Evolutionary conservation across 306 rosid genomes (phyloP).

Genomic region (Boehmeria nivea): DNA sequence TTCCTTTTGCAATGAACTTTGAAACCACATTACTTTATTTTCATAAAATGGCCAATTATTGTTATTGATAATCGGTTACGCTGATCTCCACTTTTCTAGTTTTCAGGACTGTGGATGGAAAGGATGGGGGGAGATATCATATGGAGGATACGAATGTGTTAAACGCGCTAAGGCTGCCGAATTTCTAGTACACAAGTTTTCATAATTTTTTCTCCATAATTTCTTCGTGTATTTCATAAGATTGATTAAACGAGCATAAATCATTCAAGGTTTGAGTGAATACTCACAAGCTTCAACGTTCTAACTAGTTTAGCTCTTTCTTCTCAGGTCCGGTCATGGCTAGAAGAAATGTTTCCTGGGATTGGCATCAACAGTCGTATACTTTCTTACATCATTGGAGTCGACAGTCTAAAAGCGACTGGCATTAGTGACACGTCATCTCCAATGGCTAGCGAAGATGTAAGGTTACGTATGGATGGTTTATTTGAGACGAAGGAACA

Average conservation of each 20-base stretch:
- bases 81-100: slow-evolving; percentile 13
- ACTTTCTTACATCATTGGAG: slow-evolving; percentile 73
- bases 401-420: slow-evolving; percentile 73
- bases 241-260: not conserved
- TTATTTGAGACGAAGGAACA: slow-evolving; percentile 61
- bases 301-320: slow-evolving; percentile 9
- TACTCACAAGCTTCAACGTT: slow-evolving; percentile 7
- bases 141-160: slow-evolving; percentile 74
- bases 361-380: slow-evolving; percentile 34
- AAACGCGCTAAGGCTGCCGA: slow-evolving; percentile 84
- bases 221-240: not conserved
- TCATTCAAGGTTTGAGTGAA: not conserved
- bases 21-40: too few relatives aligned
- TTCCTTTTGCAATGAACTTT: too few relatives aligned
- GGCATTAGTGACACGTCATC: slow-evolving; percentile 27
- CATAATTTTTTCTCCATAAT: not conserved
- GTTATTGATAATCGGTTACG: slow-evolving; percentile 1
- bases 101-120: slow-evolving; percentile 87
- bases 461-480: slow-evolving; percentile 87
- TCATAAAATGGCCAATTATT: not conserved
- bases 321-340: slow-evolving; percentile 84
- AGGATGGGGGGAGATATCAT: slow-evolving; percentile 98
- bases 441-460: slow-evolving; percentile 35
- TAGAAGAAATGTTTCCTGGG: slow-evolving; percentile 70
- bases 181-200: slow-evolving; percentile 48